Conservation (phyloP, 768 basidiomycete species). For the Strobilomyces echinocephalus region DNA sequence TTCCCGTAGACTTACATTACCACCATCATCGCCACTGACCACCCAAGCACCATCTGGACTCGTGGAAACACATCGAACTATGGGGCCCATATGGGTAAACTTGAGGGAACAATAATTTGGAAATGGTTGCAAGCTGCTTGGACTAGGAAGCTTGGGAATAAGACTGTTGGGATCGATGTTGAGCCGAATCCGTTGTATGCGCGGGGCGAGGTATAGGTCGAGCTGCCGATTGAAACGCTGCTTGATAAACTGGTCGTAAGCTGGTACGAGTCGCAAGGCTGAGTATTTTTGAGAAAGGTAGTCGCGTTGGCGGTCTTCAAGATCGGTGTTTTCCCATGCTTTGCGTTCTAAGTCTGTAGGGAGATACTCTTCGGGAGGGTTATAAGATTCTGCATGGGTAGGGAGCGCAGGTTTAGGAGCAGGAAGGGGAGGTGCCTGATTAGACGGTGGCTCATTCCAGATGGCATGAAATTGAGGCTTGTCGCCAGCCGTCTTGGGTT, state of each 20-base stretch:
- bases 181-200: conserved; percentile 80
- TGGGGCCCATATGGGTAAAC: conserved; percentile 61
- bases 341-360: conserved; percentile 77
- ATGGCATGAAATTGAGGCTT: conserved; percentile 77
- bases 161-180: conserved; percentile 89
- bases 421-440: conserved; percentile 80
- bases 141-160: conserved; percentile 91
- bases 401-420: conserved; percentile 90
- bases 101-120: conserved; percentile 77
- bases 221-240: conserved; percentile 91
- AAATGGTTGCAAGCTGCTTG: conserved; percentile 89
- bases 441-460: conserved; percentile 78
- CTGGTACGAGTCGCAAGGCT: conserved; percentile 85
- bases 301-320: conserved; percentile 85
- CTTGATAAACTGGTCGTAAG: conserved; percentile 86
- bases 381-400: conserved; percentile 95
- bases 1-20: conserved; percentile 88
- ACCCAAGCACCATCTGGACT: conserved; percentile 92
- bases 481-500: conserved; percentile 66
- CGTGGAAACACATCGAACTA: conserved; percentile 69
- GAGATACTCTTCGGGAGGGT: conserved; percentile 95
- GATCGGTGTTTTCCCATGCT: conserved; percentile 77
- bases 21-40: conserved; percentile 86
- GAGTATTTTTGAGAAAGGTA: conserved; percentile 85
- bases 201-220: conserved; percentile 93